A percentile compares a stretch with the other conserved stretches of the same genome.
phyloP scores from a whole-genome alignment of 495 filamentous ascomycete genomes.

The Staphylotrichum longicolle region DNA sequence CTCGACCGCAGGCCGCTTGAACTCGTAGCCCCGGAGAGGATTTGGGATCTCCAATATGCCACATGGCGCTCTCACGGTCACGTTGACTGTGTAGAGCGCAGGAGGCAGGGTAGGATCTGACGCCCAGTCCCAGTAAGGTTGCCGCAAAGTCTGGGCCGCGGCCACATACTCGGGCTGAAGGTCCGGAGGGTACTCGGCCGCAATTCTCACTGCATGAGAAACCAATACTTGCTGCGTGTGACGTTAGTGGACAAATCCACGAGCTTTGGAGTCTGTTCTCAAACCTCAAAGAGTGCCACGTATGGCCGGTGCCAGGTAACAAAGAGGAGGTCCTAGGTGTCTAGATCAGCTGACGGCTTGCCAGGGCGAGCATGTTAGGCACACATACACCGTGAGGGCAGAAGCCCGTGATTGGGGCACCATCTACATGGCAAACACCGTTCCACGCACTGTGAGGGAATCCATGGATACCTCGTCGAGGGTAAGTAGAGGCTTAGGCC shows the following conservation, averaged over 20 bases:
- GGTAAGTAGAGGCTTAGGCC: slow-evolving; percentile 14
- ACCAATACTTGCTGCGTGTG: slow-evolving; percentile 40
- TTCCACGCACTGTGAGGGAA: slow-evolving; percentile 50
- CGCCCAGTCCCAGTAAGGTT: slow-evolving; percentile 48
- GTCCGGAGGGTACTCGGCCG: slow-evolving; percentile 30
- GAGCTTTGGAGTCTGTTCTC: slow-evolving; percentile 3
- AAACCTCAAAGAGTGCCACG: slow-evolving; percentile 44
- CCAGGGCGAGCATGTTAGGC: slow-evolving; percentile 20
- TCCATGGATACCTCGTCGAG: slow-evolving; percentile 51
- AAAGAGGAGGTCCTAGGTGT: slow-evolving; percentile 38
- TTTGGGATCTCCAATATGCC: slow-evolving; percentile 33
- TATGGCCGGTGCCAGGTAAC: slow-evolving; percentile 45
- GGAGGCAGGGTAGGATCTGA: slow-evolving; percentile 31
- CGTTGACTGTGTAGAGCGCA: slow-evolving; percentile 27
- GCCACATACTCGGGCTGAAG: slow-evolving; percentile 32
- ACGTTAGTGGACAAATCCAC: slow-evolving; percentile 1
- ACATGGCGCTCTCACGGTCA: slow-evolving; percentile 36
- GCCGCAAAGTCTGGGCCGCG: slow-evolving; percentile 37
- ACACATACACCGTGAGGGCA: slow-evolving; percentile 48
- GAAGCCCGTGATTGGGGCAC: slow-evolving; percentile 40
- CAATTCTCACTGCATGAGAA: slow-evolving; percentile 35
- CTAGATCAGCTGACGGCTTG: slow-evolving; percentile 13
- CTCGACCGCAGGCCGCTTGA: slow-evolving; percentile 32
- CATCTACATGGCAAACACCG: slow-evolving; percentile 38
- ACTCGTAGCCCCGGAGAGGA: slow-evolving; percentile 41